Evolutionary conservation across 2,329 filamentous ascomycete species (phyloP), one percentile per base, ranked within the genome.

Genomic region (Trichoderma harzianum): DNA sequence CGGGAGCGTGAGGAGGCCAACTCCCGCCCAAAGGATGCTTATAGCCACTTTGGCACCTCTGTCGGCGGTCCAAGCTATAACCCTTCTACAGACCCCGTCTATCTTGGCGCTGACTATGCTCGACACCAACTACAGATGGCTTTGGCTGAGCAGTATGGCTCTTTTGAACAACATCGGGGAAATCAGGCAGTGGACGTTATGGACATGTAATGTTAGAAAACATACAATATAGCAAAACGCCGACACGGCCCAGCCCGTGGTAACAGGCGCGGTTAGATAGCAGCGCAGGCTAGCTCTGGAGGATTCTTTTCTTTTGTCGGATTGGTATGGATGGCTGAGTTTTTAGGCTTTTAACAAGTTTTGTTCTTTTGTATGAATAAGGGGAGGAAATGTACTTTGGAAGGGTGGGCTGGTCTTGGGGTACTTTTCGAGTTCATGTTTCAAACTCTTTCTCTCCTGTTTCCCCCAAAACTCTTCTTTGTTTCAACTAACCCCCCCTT

Each of bases 141-240:
- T 32, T 91, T 92, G 90, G 90, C 91, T 77, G 86, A 91, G 74
- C 89, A 91, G 78, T 93, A 93, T 75, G 91, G 90, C 0, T 85
- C 87, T 26, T 89, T 86, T 75, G 86, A 89, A 76, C 86, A 88
- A 73, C 79, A 78, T 51, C 78, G 80, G 14, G 76, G 75, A 18
- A 82, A 83, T 7, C 80, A 84, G 53, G 85, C 86, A 72, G 82
- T 83, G 73, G 87, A 87, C 72, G 82, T 84, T 39, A 85, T 86
- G 83, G 83, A 86, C 74, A 80, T 84, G 80, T 84, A 82, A 79
- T 72, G 72, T 73, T 51, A 63, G 57, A 32, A 30, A 61, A 61
- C 58, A 68, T 63, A 60, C 30, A 51, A 72, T 72, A 72, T 69
- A 76, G 55, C 58, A 74, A 63, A 30, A 55, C 72, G 63, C 51